Percentiles rank a stretch among this genome's conserved stretches.
These are phyloP conservation scores for Penicillium alfredii DNA, from an alignment of 495 filamentous ascomycete species.

Conservation along the genomic window DNA sequence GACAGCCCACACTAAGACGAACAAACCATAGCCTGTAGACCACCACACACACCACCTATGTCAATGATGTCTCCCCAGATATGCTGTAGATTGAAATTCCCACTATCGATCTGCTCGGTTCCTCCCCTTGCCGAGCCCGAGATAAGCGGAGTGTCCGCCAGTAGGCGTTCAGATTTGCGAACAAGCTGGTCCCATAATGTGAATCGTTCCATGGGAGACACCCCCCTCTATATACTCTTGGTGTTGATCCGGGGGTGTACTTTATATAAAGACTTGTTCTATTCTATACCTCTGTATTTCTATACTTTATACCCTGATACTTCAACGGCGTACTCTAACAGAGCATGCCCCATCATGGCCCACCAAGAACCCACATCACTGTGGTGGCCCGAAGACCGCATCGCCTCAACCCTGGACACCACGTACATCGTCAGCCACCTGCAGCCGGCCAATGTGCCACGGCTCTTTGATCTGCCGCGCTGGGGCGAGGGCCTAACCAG, in stretches of 20 bases:
- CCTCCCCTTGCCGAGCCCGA: slow-evolving; percentile 23
- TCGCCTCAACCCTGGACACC: slow-evolving; percentile 64
- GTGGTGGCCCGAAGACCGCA: slow-evolving; percentile 79
- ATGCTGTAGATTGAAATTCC: slow-evolving; percentile 2
- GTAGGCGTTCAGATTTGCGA: slow-evolving; percentile 3
- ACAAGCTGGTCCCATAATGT: too few species aligned
- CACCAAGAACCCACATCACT: slow-evolving; percentile 35
- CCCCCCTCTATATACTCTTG: too few species aligned
- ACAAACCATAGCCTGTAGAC: too few species aligned
- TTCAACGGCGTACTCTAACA: slow-evolving; percentile 3
- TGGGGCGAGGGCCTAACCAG: slow-evolving; percentile 89
- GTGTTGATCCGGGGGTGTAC: too few species aligned
- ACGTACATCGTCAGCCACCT: slow-evolving; percentile 64
- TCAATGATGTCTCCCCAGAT: neutral
- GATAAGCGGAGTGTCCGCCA: slow-evolving; percentile 32
- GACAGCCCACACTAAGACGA: too few species aligned
- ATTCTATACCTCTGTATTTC: too few species aligned
- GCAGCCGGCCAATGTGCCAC: slow-evolving; percentile 55
- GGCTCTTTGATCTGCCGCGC: slow-evolving; percentile 61
- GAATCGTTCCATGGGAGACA: too few species aligned
- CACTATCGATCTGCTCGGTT: slow-evolving; percentile 12
- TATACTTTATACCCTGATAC: neutral
- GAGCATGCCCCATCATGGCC: slow-evolving; percentile 27
- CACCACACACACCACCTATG: neutral
- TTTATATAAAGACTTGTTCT: too few species aligned